Conservation (phyloP, 441 rosid genomes). For the Pelargonium citronellum region DNA sequence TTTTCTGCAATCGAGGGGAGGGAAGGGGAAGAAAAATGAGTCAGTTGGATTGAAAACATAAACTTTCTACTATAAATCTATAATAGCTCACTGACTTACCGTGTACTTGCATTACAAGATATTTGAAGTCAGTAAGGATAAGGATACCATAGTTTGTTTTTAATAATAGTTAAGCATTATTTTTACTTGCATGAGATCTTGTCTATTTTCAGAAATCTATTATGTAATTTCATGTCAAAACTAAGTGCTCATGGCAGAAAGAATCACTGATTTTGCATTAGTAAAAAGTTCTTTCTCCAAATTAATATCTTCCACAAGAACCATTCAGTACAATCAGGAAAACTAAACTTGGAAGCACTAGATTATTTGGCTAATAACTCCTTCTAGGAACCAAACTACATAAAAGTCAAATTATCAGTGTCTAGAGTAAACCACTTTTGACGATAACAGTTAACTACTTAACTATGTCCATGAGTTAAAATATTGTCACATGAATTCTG, state of each 20-base stretch:
- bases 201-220: background rate
- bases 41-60: background rate
- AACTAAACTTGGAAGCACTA: background rate
- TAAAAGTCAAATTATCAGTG: conserved; percentile 4
- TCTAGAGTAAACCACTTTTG: background rate
- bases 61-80: background rate
- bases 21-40: conserved; percentile 9
- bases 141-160: background rate
- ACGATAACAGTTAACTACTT: no score
- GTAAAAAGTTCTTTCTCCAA: conserved; percentile 1
- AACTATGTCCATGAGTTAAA: no score
- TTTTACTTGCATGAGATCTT: background rate
- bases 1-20: conserved; percentile 41
- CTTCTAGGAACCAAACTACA: background rate
- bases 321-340: conserved; percentile 1
- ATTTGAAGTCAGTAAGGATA: background rate
- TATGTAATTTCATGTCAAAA: background rate
- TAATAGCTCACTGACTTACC: background rate
- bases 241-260: background rate
- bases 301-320: background rate
- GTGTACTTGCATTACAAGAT: background rate
- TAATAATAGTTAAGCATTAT: background rate
- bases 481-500: no score
- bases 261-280: background rate
- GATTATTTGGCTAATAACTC: background rate